Percentiles rank a stretch among this genome's conserved stretches.
Evolutionary conservation across 768 basidiomycete species (phyloP).

Genomic region (Suillus weaverae): DNA sequence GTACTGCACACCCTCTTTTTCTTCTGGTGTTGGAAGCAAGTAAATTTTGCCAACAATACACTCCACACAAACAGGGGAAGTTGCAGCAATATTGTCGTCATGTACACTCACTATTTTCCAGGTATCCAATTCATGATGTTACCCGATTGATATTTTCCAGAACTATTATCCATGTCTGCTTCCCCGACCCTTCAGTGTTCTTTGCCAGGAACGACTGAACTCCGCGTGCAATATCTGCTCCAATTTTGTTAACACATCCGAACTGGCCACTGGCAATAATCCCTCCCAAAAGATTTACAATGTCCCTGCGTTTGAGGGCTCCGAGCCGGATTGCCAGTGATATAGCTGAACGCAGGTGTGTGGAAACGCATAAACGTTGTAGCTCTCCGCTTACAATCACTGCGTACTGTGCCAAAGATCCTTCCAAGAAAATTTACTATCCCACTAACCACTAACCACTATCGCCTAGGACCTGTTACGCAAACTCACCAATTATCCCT

Average conservation of each 20-base stretch:
- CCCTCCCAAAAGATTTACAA: neutral
- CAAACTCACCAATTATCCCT: neutral
- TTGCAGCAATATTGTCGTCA: neutral
- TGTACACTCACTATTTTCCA: neutral
- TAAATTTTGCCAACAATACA: constrained; percentile 11
- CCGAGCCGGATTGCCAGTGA: neutral
- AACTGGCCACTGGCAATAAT: neutral
- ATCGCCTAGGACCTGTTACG: neutral
- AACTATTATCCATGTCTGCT: neutral
- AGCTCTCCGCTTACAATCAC: no score
- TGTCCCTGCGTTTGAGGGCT: neutral
- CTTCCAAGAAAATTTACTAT: neutral
- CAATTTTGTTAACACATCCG: neutral
- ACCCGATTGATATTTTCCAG: neutral
- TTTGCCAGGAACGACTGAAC: neutral
- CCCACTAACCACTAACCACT: no score
- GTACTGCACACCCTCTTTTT: constrained; percentile 18
- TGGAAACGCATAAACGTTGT: neutral
- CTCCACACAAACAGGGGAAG: neutral
- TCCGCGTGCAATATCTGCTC: neutral
- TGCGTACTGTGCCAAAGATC: neutral
- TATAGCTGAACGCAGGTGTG: neutral
- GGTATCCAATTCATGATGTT: neutral
- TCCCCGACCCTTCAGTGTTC: neutral
- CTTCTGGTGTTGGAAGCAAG: constrained; percentile 16